Conservation (phyloP, 2,329 filamentous ascomycete species). For the Chaetomiaceae sp. region DNA sequence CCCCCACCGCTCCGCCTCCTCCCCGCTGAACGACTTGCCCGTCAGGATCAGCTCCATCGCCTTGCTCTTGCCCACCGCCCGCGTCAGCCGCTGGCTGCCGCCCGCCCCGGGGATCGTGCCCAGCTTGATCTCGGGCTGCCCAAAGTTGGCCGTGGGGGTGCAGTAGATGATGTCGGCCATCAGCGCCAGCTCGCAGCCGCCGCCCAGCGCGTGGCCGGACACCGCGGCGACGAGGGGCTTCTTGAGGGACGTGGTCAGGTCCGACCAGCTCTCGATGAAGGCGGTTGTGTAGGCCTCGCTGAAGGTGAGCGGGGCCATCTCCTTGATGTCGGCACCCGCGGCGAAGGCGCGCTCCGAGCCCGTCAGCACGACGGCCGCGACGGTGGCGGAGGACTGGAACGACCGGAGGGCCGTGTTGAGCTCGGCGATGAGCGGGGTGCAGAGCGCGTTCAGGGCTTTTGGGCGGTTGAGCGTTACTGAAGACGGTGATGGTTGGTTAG, state of each 20-base stretch:
- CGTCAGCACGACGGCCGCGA: slow-evolving; percentile 77
- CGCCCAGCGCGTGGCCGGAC: slow-evolving; percentile 89
- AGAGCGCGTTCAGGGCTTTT: slow-evolving; percentile 92
- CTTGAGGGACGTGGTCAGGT: slow-evolving; percentile 76
- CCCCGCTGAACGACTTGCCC: slow-evolving; percentile 76
- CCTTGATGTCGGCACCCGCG: slow-evolving; percentile 96
- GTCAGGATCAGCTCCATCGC: slow-evolving; percentile 92
- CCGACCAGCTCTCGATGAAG: slow-evolving; percentile 94
- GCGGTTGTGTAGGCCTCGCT: slow-evolving; percentile 79
- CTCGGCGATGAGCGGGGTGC: slow-evolving; percentile 83
- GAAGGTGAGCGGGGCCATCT: slow-evolving; percentile 93
- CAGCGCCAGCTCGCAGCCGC: slow-evolving; percentile 93
- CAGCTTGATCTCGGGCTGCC: slow-evolving; percentile 95
- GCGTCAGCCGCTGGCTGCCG: slow-evolving; percentile 82
- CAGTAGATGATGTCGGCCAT: slow-evolving; percentile 97
- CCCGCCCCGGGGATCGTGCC: slow-evolving; percentile 90
- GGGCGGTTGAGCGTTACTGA: slow-evolving; percentile 92
- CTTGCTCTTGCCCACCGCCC: slow-evolving; percentile 75
- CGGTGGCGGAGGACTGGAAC: slow-evolving; percentile 65
- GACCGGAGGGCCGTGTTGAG: slow-evolving; percentile 72
- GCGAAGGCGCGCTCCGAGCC: slow-evolving; percentile 89
- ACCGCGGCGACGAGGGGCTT: slow-evolving; percentile 94
- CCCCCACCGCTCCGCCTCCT: slow-evolving; percentile 85
- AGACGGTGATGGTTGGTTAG: not conserved
- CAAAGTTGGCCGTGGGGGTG: slow-evolving; percentile 80